Conservation (phyloP, 441 rosid genomes). For the Biscutella laevigata region DNA sequence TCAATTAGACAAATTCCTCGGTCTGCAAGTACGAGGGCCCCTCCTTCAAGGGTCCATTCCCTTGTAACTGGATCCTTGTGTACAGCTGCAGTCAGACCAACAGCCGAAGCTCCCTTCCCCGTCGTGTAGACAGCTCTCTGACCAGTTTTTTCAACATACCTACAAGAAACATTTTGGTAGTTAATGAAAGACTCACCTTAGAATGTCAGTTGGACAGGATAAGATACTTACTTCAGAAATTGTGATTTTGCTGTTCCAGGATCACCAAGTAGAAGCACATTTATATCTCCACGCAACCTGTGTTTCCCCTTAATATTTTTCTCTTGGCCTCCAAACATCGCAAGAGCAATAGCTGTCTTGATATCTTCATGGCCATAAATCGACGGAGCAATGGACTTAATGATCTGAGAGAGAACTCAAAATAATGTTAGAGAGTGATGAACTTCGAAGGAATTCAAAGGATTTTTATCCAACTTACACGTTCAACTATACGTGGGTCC, state of each 20-base stretch:
- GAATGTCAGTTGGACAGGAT: neutral
- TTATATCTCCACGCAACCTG: constrained; percentile 83
- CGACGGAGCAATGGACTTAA: constrained; percentile 93
- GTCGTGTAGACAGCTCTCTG: constrained; percentile 99
- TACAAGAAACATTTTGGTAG: constrained; percentile 19
- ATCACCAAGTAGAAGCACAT: constrained; percentile 86
- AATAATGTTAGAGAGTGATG: neutral
- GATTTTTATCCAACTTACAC: constrained; percentile 39
- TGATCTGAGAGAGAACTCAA: constrained; percentile 41
- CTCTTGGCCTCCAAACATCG: constrained; percentile 99
- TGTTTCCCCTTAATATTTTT: constrained; percentile 92
- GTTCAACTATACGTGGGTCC: constrained; percentile 88
- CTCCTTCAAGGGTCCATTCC: constrained; percentile 99
- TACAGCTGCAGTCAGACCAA: constrained; percentile 96
- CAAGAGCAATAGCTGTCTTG: constrained; percentile 87
- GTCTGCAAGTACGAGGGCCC: constrained; percentile 97
- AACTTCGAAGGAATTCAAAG: neutral
- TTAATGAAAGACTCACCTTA: constrained; percentile 17
- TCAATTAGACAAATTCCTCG: constrained; percentile 93
- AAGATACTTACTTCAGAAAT: constrained; percentile 68
- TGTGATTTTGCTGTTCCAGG: constrained; percentile 99
- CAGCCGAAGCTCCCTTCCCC: constrained; percentile 99
- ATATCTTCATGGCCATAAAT: constrained; percentile 98
- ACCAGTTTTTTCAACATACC: constrained; percentile 95
- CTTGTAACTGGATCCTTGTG: constrained; percentile 98